Base-by-base conservation (phyloP, 2,329 filamentous ascomycete species). In the Fusarium torreyae region DNA sequence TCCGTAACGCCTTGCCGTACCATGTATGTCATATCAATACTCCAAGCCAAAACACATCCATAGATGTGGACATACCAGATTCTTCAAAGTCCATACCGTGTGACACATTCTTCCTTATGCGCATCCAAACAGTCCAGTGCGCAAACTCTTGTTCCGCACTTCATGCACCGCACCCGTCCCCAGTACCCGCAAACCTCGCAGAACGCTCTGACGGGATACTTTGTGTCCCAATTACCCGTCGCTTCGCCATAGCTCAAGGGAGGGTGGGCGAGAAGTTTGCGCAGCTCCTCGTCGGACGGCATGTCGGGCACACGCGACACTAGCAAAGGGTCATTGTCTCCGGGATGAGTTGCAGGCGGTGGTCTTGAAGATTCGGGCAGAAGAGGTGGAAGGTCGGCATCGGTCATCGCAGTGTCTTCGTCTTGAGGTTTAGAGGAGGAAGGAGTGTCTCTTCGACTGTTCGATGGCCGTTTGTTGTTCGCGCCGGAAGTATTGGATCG, bases 111-210 rank as follows among this genome's bases (percentile, higher is more conserved):
- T 78, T 92, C 91, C 55, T 89, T 86, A 77, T 95, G 92, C 66
- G 86, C 84, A 74, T 89, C 88, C 72, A 94, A 84, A 74, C 92
- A 94, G 62, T 92, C 90, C 70, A 94, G 78, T 39, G 91, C 92
- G 77, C 92, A 95, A n/a, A 93, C 89, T 73, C 90, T 85, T 45
- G 87, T 87, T n/a, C 92, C 92, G 79, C 92, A 95, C 81, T 92
- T 93, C 77, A 90, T 86, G 80, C 92, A 95, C 78, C 86, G 87
- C 45, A 93, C 89, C 40, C 89, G 83, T 3, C 92, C 92, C 92
- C 92, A 94, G 79, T 94, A 94, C 15, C 92, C 92, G 76, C 92
- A 95, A 33, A 94, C 88, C 76, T 91, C 91, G 79, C 92, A 95
- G 77, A 94, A 95, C 36, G 83, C 81, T 62, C 92, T 84, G 46